These are phyloP conservation scores for Withania somnifera DNA, from an alignment of 305 asterid genomes.

Conservation along the genomic window DNA sequence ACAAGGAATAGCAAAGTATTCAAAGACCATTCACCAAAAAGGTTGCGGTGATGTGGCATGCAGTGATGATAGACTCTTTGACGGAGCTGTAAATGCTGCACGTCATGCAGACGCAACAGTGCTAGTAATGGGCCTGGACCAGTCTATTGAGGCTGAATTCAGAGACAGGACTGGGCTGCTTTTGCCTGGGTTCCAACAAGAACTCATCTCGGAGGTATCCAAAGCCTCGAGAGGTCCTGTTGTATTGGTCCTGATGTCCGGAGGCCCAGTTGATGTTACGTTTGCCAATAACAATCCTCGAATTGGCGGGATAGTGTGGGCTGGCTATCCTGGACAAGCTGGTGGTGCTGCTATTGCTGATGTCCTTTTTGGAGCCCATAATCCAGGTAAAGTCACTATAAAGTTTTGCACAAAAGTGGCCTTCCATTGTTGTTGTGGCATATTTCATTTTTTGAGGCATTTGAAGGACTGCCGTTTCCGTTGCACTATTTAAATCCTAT, in stretches of 20 bases:
- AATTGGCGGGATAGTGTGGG: conserved; percentile 68
- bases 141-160: conserved; percentile 69
- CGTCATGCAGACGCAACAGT: conserved; percentile 54
- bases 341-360: conserved; percentile 90
- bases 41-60: conserved; percentile 64
- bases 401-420: background rate
- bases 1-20: conserved; percentile 52
- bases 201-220: conserved; percentile 55
- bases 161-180: conserved; percentile 51
- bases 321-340: conserved; percentile 81
- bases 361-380: conserved; percentile 63
- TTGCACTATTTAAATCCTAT: too few relatives aligned
- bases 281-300: conserved; percentile 55
- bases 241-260: conserved; percentile 61
- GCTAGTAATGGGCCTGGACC: conserved; percentile 73
- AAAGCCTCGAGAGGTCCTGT: conserved; percentile 61
- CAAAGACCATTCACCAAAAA: conserved; percentile 45
- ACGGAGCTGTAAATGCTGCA: conserved; percentile 49
- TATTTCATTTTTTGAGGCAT: too few relatives aligned
- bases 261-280: conserved; percentile 68
- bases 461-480: too few relatives aligned
- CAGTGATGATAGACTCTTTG: conserved; percentile 24
- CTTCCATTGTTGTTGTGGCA: background rate
- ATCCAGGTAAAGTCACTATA: conserved; percentile 40
- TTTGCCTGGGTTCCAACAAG: conserved; percentile 64